A percentile compares a stretch with the other conserved stretches of the same genome.
phyloP scores from a whole-genome alignment of 139 green algal genomes.

The Coelastrella sp. region DNA sequence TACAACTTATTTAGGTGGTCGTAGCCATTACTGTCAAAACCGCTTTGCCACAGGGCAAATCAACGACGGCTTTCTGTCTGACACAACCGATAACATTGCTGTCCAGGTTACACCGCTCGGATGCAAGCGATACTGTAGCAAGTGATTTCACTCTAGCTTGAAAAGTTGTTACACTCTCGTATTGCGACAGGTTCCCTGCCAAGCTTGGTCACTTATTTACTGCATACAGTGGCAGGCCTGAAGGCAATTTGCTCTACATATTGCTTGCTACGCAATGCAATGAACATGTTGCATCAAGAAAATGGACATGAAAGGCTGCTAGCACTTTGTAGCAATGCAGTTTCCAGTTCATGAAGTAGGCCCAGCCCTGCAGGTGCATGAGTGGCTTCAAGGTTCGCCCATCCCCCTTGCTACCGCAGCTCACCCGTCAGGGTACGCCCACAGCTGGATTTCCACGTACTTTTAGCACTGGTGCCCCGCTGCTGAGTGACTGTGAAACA shows the following conservation, averaged over 20 bases:
- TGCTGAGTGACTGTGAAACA: background rate
- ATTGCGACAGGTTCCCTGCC: background rate
- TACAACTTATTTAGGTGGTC: background rate
- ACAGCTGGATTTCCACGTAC: background rate
- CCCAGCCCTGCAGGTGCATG: background rate
- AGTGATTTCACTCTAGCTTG: background rate
- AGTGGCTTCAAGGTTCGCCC: background rate
- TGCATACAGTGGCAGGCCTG: background rate
- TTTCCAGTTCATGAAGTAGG: background rate
- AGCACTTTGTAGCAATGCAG: background rate
- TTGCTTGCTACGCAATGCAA: background rate
- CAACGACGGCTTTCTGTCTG: background rate
- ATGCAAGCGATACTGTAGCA: background rate
- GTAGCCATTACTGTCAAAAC: background rate
- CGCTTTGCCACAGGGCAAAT: background rate
- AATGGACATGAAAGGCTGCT: background rate
- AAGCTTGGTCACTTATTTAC: background rate
- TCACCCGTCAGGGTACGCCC: slow-evolving; percentile 29
- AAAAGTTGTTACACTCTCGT: background rate
- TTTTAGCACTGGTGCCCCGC: background rate
- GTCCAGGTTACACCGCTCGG: background rate
- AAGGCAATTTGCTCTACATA: background rate
- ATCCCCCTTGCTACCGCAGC: slow-evolving; percentile 17
- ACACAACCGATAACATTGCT: background rate
- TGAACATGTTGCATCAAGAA: background rate